A percentile compares a stretch with the other conserved stretches of the same genome.
phyloP scores from a whole-genome alignment of 2,329 filamentous ascomycete species.

The Penicillium sp. region DNA sequence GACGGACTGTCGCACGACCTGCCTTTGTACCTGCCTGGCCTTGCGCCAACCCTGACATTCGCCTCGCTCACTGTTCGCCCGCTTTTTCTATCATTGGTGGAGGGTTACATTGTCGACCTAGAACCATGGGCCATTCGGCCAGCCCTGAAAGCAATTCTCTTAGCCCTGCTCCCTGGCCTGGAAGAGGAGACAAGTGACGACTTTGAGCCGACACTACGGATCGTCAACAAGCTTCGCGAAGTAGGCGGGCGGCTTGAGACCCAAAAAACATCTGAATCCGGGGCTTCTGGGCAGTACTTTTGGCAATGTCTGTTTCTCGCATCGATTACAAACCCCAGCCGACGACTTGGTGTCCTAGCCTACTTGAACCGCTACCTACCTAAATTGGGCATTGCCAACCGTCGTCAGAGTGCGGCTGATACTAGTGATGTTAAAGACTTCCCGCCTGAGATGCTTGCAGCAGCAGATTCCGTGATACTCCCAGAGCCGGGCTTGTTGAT shows the following conservation, averaged over 20 bases:
- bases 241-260: conserved; percentile 56
- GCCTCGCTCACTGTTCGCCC: conserved; percentile 89
- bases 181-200: conserved; percentile 98
- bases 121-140: conserved; percentile 73
- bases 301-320: conserved; percentile 98
- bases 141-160: conserved; percentile 83
- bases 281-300: conserved; percentile 79
- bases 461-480: conserved; percentile 53
- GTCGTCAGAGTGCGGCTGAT: conserved; percentile 30
- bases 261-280: conserved; percentile 50
- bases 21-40: conserved; percentile 82
- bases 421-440: conserved; percentile 27
- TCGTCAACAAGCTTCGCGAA: conserved; percentile 75
- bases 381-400: conserved; percentile 56
- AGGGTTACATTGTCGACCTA: conserved; percentile 74
- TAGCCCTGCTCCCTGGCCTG: conserved; percentile 85
- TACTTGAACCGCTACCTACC: conserved; percentile 81
- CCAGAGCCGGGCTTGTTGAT: conserved; percentile 90
- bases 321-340: conserved; percentile 82
- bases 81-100: conserved; percentile 79
- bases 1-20: conserved; percentile 80
- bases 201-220: conserved; percentile 80
- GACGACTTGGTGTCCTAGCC: conserved; percentile 81
- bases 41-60: conserved; percentile 87
- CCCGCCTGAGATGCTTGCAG: conserved; percentile 32